These are phyloP conservation scores for Blastobotrys mokoenaii DNA, from an alignment of 805 yeast species.

Conservation along the genomic window DNA sequence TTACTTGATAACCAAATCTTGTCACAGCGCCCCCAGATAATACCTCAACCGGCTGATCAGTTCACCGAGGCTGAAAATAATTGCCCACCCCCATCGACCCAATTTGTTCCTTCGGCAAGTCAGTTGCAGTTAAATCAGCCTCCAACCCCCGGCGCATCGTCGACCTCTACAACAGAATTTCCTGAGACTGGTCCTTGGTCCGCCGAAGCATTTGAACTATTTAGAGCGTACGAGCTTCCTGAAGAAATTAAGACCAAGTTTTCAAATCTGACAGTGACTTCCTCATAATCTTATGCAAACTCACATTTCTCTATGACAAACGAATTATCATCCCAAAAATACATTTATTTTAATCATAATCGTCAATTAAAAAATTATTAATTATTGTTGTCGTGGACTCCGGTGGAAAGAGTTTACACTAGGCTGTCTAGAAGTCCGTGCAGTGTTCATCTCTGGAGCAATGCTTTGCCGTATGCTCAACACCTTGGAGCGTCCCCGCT, in stretches of 20 bases:
- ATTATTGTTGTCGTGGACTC: too few species aligned
- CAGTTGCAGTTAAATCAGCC: not conserved
- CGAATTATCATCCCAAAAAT: not conserved
- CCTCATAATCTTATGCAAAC: too few species aligned
- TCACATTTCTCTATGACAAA: too few species aligned
- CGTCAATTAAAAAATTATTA: not conserved
- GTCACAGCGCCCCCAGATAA: too few species aligned
- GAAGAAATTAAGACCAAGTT: conserved; percentile 1
- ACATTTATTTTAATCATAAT: too few species aligned
- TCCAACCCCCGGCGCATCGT: too few species aligned
- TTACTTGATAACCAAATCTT: too few species aligned
- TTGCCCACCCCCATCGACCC: not conserved
- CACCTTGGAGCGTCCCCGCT: conserved; percentile 10
- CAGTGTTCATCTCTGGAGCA: conserved; percentile 20
- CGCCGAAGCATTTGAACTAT: conserved; percentile 22
- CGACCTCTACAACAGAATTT: too few species aligned
- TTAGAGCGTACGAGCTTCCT: conserved; percentile 11
- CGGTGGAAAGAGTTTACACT: not conserved
- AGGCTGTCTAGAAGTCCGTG: conserved; percentile 5
- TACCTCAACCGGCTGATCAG: not conserved
- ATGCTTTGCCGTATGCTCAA: conserved; percentile 17
- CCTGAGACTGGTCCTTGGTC: conserved; percentile 24
- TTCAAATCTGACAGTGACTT: not conserved
- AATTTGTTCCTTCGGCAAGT: not conserved
- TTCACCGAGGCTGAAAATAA: not conserved